phyloP scores from a whole-genome alignment of 192 early-diverging fungal species.

The Spizellomyces sp. region DNA sequence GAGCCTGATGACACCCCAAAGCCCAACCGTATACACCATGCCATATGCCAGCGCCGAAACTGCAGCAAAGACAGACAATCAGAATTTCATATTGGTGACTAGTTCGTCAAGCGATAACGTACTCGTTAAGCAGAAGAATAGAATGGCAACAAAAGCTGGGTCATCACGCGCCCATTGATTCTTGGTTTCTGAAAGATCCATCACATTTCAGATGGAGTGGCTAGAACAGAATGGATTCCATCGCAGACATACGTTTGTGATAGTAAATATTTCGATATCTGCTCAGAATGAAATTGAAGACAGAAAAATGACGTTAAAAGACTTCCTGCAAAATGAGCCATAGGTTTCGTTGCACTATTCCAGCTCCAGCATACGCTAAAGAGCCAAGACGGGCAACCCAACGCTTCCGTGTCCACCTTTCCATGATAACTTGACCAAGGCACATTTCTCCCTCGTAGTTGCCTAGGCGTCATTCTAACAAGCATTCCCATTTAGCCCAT shows the following conservation, averaged over 20 bases:
- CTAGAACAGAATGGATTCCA: not conserved
- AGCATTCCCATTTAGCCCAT: no score
- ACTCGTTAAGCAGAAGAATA: constrained; percentile 67
- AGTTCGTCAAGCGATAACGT: constrained; percentile 31
- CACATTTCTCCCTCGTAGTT: no score
- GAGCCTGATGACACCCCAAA: constrained; percentile 70
- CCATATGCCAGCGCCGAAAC: constrained; percentile 84
- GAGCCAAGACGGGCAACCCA: not conserved
- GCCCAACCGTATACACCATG: constrained; percentile 69
- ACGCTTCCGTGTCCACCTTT: not conserved
- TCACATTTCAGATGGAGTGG: not conserved
- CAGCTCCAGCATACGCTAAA: not conserved
- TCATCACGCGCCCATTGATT: constrained; percentile 98
- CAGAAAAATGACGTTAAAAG: not conserved
- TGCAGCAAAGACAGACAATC: constrained; percentile 26
- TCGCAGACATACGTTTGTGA: constrained; percentile 78
- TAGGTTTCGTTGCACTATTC: no score
- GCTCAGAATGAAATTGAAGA: not conserved
- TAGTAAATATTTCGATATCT: constrained; percentile 95
- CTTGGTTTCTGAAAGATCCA: constrained; percentile 77
- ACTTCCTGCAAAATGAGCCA: no score
- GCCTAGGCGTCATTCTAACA: not conserved
- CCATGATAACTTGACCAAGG: no score
- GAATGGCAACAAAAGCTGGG: constrained; percentile 87
- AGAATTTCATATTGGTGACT: not conserved